Evolutionary conservation across 2,329 filamentous ascomycete species (phyloP).

Genomic region (Macroventuria anomochaeta): DNA sequence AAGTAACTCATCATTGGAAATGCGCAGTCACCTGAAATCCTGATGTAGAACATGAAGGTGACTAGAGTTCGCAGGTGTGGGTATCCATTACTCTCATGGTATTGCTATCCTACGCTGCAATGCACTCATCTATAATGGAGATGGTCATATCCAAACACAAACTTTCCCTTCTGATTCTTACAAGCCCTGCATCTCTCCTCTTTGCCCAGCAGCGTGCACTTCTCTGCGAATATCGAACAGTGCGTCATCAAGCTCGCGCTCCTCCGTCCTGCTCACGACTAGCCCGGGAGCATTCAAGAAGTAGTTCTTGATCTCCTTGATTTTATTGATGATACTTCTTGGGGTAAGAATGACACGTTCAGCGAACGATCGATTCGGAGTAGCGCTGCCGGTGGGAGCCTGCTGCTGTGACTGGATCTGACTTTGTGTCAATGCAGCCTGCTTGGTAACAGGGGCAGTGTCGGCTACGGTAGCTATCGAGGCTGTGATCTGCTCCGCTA

Average conservation of each 20-base stretch:
- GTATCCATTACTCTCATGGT: neutral
- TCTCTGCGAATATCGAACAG: slow-evolving; percentile 79
- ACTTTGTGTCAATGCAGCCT: slow-evolving; percentile 13
- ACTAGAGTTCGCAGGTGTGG: neutral
- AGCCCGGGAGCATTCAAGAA: slow-evolving; percentile 60
- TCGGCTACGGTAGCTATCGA: slow-evolving; percentile 6
- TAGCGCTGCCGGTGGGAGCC: slow-evolving; percentile 17
- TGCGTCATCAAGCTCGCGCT: slow-evolving; percentile 76
- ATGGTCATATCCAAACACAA: neutral
- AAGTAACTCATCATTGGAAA: neutral
- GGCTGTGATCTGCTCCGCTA: slow-evolving; percentile 10
- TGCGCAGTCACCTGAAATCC: neutral
- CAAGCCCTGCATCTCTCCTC: slow-evolving; percentile 38
- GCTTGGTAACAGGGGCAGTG: slow-evolving; percentile 7
- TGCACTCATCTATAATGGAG: neutral
- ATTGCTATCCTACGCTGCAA: neutral
- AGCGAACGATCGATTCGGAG: slow-evolving; percentile 40
- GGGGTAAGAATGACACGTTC: slow-evolving; percentile 50
- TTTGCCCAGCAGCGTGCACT: slow-evolving; percentile 72
- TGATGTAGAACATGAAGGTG: neutral
- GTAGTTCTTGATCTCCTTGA: slow-evolving; percentile 57
- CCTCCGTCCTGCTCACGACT: slow-evolving; percentile 68
- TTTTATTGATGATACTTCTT: slow-evolving; percentile 58
- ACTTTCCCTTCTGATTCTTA: neutral
- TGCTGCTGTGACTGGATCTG: slow-evolving; percentile 7